Evolutionary conservation across 768 basidiomycete genomes (phyloP).

Genomic region (Hygrocybe punicea): DNA sequence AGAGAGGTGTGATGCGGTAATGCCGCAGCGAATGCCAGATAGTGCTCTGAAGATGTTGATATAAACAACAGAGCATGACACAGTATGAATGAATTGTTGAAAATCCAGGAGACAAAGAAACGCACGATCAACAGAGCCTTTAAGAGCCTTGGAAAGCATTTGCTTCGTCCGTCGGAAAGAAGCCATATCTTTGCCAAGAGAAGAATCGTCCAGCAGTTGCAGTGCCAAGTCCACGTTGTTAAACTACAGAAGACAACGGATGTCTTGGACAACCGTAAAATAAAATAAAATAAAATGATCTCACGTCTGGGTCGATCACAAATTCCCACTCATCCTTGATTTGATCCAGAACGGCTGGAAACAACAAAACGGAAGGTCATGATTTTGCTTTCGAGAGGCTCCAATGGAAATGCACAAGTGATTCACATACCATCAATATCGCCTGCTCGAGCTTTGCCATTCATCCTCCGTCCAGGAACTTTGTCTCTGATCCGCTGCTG

Average conservation of each 20-base stretch:
- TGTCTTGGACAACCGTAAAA: conserved; percentile 7
- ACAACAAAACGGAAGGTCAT: conserved; percentile 1
- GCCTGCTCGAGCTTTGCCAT: conserved; percentile 59
- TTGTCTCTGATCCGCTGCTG: conserved; percentile 70
- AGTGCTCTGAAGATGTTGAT: conserved; percentile 59
- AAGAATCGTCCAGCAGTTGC: conserved; percentile 76
- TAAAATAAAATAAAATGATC: conserved; percentile 16
- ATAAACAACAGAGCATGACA: neutral
- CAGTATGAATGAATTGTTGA: conserved; percentile 2
- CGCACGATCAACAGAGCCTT: conserved; percentile 86
- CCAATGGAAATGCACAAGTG: neutral
- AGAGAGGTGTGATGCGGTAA: conserved; percentile 86
- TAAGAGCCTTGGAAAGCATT: conserved; percentile 74
- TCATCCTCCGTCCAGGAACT: conserved; percentile 53
- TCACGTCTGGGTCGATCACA: conserved; percentile 76
- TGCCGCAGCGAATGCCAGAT: conserved; percentile 92
- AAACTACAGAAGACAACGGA: conserved; percentile 51
- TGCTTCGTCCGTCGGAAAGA: conserved; percentile 76
- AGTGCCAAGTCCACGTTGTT: conserved; percentile 93
- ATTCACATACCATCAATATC: conserved; percentile 76
- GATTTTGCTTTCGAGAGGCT: neutral
- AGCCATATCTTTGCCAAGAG: conserved; percentile 66
- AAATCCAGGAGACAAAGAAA: conserved; percentile 14
- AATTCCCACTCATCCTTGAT: conserved; percentile 90
- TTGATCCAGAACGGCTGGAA: conserved; percentile 73